Percentiles rank a stretch among this genome's conserved stretches.
Conservation (phyloP, 164 flowering plant genomes). For the Cinnamomum chago region DNA sequence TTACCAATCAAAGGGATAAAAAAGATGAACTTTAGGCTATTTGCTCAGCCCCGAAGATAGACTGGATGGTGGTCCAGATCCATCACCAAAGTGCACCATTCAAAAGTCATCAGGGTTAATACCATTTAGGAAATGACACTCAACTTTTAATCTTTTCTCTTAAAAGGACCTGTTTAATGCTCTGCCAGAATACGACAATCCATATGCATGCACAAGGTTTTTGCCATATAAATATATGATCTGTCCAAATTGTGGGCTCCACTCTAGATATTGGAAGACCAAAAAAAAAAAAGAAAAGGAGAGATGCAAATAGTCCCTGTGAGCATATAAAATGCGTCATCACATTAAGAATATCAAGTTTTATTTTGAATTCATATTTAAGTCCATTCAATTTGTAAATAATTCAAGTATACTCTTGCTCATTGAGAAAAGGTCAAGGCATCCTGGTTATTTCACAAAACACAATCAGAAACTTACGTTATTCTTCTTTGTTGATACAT, state of each 20-base stretch:
- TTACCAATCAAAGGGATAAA: too few species aligned
- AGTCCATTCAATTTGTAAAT: neutral
- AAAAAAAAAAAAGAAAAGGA: too few species aligned
- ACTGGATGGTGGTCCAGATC: too few species aligned
- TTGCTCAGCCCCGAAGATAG: too few species aligned
- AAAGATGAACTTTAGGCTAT: too few species aligned
- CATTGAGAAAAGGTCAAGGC: neutral
- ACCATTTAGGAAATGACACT: too few species aligned
- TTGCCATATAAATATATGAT: neutral
- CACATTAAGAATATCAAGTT: neutral
- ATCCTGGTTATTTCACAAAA: neutral
- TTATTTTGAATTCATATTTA: neutral
- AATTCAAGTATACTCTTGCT: neutral
- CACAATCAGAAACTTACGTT: constrained; percentile 46
- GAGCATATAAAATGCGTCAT: neutral
- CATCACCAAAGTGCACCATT: too few species aligned
- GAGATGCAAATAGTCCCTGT: neutral
- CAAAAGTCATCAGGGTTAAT: too few species aligned
- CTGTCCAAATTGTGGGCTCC: neutral
- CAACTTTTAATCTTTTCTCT: too few species aligned
- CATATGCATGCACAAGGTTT: neutral
- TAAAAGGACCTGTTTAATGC: neutral
- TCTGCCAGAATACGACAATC: neutral
- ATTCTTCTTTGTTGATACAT: constrained; percentile 54
- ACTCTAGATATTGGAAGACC: neutral